Evolutionary conservation across 2,329 filamentous ascomycete species (phyloP).

Genomic region (Alternaria arbusti): DNA sequence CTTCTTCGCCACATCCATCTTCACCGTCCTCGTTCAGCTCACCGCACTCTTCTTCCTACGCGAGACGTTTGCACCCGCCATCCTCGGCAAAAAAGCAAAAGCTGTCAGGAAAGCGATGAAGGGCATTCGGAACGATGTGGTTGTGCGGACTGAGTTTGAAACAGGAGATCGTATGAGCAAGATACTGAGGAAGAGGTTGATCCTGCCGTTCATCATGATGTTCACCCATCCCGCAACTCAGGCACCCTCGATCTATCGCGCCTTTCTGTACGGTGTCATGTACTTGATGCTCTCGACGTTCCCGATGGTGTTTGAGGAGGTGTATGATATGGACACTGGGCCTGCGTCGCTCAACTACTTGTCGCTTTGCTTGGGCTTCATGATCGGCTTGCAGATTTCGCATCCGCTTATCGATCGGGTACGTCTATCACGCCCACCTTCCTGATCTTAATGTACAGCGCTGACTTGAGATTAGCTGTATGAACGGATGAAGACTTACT

Average conservation of each 20-base stretch:
- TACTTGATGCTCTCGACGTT: constrained; percentile 70
- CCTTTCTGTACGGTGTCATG: constrained; percentile 66
- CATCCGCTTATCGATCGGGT: constrained; percentile 56
- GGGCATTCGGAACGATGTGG: constrained; percentile 14
- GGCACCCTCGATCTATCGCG: constrained; percentile 60
- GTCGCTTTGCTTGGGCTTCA: constrained; percentile 66
- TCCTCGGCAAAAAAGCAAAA: constrained; percentile 55
- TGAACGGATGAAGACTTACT: constrained; percentile 29
- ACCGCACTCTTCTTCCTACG: constrained; percentile 65
- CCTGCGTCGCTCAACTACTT: constrained; percentile 69
- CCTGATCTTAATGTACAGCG: background rate
- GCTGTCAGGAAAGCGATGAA: constrained; percentile 54
- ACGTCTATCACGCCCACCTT: constrained; percentile 1
- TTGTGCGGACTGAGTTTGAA: constrained; percentile 50
- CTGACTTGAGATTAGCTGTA: constrained; percentile 24
- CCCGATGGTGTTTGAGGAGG: constrained; percentile 61
- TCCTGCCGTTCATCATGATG: constrained; percentile 58
- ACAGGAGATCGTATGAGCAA: constrained; percentile 34
- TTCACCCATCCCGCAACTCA: constrained; percentile 67
- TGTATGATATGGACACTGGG: constrained; percentile 63
- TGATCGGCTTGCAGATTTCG: constrained; percentile 51
- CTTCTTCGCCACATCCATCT: constrained; percentile 71
- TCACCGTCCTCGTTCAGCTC: constrained; percentile 65
- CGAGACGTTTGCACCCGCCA: constrained; percentile 56
- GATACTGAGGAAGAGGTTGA: constrained; percentile 33